Conservation (phyloP, 1,139 yeast species). For the Diutina neorugosa region DNA sequence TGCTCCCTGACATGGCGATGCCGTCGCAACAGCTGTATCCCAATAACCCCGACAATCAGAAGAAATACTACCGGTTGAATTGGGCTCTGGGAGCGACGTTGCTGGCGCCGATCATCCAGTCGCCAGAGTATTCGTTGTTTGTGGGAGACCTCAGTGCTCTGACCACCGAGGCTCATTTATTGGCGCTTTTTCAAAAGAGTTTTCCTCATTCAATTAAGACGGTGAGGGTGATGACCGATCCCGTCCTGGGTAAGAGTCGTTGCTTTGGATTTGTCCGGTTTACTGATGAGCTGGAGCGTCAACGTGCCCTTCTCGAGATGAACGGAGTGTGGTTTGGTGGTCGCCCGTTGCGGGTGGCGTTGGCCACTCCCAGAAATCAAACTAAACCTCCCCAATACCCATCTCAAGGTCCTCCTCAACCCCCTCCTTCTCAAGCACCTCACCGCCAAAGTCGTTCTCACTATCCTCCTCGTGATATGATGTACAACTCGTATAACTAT, state of each 20-base stretch:
- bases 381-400: neutral
- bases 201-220: slow-evolving; percentile 52
- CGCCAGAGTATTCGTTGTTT: slow-evolving; percentile 51
- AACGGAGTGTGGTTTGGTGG: slow-evolving; percentile 69
- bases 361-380: slow-evolving; percentile 46
- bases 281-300: slow-evolving; percentile 49
- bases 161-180: slow-evolving; percentile 57
- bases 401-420: neutral
- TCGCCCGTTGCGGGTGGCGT: slow-evolving; percentile 59
- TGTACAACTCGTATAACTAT: neutral
- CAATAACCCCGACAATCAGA: slow-evolving; percentile 39
- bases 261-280: slow-evolving; percentile 73
- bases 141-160: slow-evolving; percentile 73
- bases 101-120: slow-evolving; percentile 36
- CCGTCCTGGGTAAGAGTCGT: slow-evolving; percentile 55
- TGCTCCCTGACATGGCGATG: slow-evolving; percentile 45
- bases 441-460: neutral
- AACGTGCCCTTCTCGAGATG: slow-evolving; percentile 56
- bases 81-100: slow-evolving; percentile 66
- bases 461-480: slow-evolving; percentile 5
- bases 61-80: slow-evolving; percentile 51
- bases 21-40: slow-evolving; percentile 33
- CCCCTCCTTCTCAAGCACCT: neutral
- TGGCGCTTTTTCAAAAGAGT: slow-evolving; percentile 52
- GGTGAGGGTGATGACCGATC: slow-evolving; percentile 69